A percentile compares a stretch with the other conserved stretches of the same genome.
Conservation (phyloP, 169 alveolate genomes). For the Babesia bigemina region DNA sequence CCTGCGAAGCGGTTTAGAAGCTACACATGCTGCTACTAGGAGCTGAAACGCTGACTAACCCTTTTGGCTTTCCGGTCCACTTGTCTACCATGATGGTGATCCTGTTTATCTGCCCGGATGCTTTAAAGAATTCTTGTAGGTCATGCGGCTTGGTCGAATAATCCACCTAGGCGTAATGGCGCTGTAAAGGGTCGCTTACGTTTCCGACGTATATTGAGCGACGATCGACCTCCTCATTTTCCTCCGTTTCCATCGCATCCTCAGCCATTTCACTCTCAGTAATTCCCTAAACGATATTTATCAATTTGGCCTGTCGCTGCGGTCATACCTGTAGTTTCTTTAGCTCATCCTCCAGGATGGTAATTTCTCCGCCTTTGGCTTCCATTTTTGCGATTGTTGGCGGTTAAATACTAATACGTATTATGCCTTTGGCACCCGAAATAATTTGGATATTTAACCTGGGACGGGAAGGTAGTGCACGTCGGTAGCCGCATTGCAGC, state of each 20-base stretch:
- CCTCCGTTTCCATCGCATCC: constrained; percentile 48
- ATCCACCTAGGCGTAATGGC: constrained; percentile 78
- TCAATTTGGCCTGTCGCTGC: neutral
- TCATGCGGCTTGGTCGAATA: constrained; percentile 90
- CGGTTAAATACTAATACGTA: neutral
- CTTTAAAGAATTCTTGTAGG: constrained; percentile 87
- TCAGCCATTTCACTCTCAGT: constrained; percentile 54
- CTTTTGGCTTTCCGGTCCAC: constrained; percentile 90
- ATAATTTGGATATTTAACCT: too few species aligned
- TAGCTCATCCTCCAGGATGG: constrained; percentile 65
- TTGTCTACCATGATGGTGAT: constrained; percentile 91
- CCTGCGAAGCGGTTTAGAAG: constrained; percentile 45
- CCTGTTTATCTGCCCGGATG: constrained; percentile 88
- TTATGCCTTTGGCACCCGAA: too few species aligned
- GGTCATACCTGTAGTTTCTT: constrained; percentile 46
- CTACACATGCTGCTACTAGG: neutral
- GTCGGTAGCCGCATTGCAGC: constrained; percentile 5
- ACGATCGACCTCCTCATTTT: constrained; percentile 75
- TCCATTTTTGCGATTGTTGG: constrained; percentile 59
- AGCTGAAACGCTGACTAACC: constrained; percentile 53
- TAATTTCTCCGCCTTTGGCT: constrained; percentile 37
- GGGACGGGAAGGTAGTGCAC: neutral
- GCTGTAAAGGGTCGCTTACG: constrained; percentile 28
- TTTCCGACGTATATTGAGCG: constrained; percentile 81
- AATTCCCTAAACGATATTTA: constrained; percentile 43